phyloP scores from a whole-genome alignment of 1,284 basidiomycete genomes.

The Ceratobasidium sp. region DNA sequence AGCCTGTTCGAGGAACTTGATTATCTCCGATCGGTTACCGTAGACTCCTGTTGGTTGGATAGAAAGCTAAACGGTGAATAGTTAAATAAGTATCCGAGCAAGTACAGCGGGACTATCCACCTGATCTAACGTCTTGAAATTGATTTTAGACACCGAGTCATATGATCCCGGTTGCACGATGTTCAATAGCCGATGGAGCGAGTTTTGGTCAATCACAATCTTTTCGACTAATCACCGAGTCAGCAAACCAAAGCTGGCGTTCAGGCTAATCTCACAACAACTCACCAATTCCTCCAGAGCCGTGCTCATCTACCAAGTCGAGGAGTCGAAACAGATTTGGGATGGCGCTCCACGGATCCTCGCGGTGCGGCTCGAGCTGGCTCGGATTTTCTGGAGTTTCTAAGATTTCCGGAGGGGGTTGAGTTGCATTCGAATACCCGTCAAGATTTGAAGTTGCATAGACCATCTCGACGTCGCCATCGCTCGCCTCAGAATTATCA shows the following conservation, averaged over 20 bases:
- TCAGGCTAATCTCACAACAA: background rate
- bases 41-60: slow-evolving; percentile 63
- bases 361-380: slow-evolving; percentile 59
- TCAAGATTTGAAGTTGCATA: no score
- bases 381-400: no score
- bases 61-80: slow-evolving; percentile 55
- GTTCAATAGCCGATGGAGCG: slow-evolving; percentile 28
- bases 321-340: slow-evolving; percentile 42
- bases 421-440: no score
- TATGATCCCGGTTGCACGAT: slow-evolving; percentile 32
- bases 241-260: background rate
- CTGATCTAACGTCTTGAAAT: slow-evolving; percentile 33
- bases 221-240: slow-evolving; percentile 22
- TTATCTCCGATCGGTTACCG: slow-evolving; percentile 59
- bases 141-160: slow-evolving; percentile 39
- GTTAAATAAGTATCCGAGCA: slow-evolving; percentile 51
- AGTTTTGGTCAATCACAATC: slow-evolving; percentile 40
- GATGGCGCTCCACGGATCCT: slow-evolving; percentile 44
- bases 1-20: slow-evolving; percentile 53
- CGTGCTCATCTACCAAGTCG: slow-evolving; percentile 43
- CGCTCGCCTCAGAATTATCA: no score
- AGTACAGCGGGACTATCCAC: no score
- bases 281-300: slow-evolving; percentile 42
- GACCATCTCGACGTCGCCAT: no score
- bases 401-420: no score